Conservation (phyloP, 1,139 yeast species). For the Petasospora fabianii region DNA sequence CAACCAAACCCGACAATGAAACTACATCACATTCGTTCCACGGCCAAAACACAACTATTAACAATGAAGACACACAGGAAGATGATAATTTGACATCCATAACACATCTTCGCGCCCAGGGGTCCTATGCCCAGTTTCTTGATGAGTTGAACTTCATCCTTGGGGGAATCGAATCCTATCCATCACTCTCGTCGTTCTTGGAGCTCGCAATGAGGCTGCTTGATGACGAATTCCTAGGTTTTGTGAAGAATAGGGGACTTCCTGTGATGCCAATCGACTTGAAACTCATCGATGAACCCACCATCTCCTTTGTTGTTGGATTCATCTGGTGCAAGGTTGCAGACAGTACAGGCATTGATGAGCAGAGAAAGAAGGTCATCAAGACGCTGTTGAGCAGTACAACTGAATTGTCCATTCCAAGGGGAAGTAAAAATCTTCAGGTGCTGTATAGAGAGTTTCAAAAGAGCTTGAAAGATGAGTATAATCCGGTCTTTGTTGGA, state of each 20-base stretch:
- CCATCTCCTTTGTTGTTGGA: constrained; percentile 9
- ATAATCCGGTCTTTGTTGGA: constrained; percentile 8
- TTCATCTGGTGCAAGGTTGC: constrained; percentile 7
- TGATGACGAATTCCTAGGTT: constrained; percentile 26
- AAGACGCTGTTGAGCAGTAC: background rate
- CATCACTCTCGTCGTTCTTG: constrained; percentile 22
- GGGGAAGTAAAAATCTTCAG: constrained; percentile 4
- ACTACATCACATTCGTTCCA: no score
- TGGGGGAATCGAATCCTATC: constrained; percentile 31
- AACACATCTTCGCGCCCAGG: constrained; percentile 35
- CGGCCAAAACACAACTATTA: no score
- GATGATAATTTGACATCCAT: constrained; percentile 14
- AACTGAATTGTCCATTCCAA: background rate
- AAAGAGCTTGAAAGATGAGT: constrained; percentile 3
- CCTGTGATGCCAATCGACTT: constrained; percentile 10
- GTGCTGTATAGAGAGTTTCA: constrained; percentile 7
- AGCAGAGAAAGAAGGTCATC: background rate
- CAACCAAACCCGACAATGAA: no score
- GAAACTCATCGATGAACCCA: background rate
- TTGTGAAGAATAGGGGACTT: constrained; percentile 6
- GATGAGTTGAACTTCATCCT: constrained; percentile 36
- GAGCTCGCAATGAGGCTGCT: constrained; percentile 29
- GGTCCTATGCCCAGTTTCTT: constrained; percentile 31
- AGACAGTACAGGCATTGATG: background rate
- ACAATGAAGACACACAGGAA: constrained; percentile 1